phyloP scores from a whole-genome alignment of 495 filamentous ascomycete species.

The Alectoria sarmentosa region DNA sequence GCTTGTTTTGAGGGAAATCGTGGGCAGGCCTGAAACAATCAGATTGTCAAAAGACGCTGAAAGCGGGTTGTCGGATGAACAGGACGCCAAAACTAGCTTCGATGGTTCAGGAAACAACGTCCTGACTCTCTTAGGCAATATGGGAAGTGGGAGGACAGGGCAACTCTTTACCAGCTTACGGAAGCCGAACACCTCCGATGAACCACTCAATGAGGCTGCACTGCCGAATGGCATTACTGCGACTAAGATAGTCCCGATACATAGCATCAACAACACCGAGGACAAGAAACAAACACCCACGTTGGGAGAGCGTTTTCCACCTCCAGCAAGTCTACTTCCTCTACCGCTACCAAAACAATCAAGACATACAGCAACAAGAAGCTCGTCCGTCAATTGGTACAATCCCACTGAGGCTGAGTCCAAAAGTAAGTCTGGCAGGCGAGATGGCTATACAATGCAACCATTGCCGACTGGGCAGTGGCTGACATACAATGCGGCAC shows the following conservation, averaged over 20 bases:
- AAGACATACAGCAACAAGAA: conserved; percentile 53
- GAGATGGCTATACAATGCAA: conserved; percentile 50
- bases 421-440: conserved; percentile 33
- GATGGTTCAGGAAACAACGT: conserved; percentile 39
- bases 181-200: conserved; percentile 40
- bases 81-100: neutral
- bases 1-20: conserved; percentile 39
- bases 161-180: conserved; percentile 82
- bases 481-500: conserved; percentile 53
- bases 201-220: conserved; percentile 50
- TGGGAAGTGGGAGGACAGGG: conserved; percentile 49
- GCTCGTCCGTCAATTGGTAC: conserved; percentile 55
- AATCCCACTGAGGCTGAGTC: conserved; percentile 37
- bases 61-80: conserved; percentile 7
- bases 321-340: conserved; percentile 57
- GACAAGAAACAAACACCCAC: conserved; percentile 48
- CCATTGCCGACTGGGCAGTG: conserved; percentile 55
- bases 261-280: conserved; percentile 35
- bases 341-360: conserved; percentile 66
- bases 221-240: conserved; percentile 68
- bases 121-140: conserved; percentile 64
- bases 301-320: conserved; percentile 73
- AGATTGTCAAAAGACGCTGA: conserved; percentile 16
- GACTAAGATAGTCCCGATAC: conserved; percentile 57
- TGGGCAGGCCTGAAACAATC: conserved; percentile 26